A percentile compares a stretch with the other conserved stretches of the same genome.
These are phyloP conservation scores for Emericellopsis terricola DNA, from an alignment of 495 filamentous ascomycete species.

Conservation along the genomic window DNA sequence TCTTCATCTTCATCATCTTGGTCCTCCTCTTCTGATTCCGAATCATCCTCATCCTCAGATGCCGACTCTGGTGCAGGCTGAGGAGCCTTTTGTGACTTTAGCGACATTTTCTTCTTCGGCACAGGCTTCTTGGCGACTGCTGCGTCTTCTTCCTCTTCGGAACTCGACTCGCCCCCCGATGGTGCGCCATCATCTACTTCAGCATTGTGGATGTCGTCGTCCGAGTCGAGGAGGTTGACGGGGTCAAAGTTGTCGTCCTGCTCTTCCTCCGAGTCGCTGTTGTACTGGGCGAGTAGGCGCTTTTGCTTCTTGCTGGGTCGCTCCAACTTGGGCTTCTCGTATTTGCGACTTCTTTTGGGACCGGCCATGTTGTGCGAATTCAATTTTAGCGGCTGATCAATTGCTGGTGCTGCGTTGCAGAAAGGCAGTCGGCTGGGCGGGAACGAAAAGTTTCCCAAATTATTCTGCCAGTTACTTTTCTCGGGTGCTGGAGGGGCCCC, in stretches of 20 bases:
- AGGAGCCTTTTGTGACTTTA: constrained; percentile 8
- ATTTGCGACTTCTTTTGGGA: constrained; percentile 16
- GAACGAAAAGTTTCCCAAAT: constrained; percentile 1
- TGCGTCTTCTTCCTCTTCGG: constrained; percentile 16
- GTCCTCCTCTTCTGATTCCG: constrained; percentile 16
- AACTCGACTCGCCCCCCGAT: constrained; percentile 14
- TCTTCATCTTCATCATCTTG: constrained; percentile 17
- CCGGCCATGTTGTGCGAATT: constrained; percentile 11
- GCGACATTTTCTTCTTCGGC: constrained; percentile 5
- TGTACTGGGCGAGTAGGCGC: constrained; percentile 45
- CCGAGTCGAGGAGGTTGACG: constrained; percentile 50
- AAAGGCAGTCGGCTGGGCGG: neutral
- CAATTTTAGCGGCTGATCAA: neutral
- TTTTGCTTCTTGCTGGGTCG: constrained; percentile 52
- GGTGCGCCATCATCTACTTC: constrained; percentile 21
- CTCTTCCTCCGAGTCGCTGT: constrained; percentile 45
- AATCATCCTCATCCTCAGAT: constrained; percentile 6
- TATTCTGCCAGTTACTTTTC: neutral
- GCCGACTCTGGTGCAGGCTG: constrained; percentile 14
- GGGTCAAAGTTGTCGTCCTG: constrained; percentile 37
- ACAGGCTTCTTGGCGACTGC: constrained; percentile 15
- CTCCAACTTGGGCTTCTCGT: constrained; percentile 34
- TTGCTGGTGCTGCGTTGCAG: neutral
- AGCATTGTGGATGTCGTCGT: constrained; percentile 34
- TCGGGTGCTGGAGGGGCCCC: neutral